phyloP scores from a whole-genome alignment of 306 rosid genomes.

The Cucurbita ficifolia region DNA sequence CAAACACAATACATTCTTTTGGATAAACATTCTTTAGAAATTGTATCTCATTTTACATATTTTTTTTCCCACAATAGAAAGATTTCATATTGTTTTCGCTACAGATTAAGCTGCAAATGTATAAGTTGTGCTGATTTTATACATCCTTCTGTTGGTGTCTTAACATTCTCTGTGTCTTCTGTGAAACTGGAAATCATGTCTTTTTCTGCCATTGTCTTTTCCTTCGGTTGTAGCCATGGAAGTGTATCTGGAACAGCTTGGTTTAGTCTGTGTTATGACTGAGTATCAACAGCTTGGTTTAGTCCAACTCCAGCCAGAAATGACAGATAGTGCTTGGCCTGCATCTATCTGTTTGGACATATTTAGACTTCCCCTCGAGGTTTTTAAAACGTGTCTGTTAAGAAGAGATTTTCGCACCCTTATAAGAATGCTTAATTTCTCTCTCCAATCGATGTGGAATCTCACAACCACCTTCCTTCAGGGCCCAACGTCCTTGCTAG shows the following conservation, averaged over 20 bases:
- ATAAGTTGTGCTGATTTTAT: not conserved
- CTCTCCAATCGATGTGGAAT: no score
- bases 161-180: not conserved
- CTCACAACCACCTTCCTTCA: no score
- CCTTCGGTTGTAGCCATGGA: not conserved
- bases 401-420: not conserved
- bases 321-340: slow-evolving; percentile 1
- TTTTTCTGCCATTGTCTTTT: not conserved
- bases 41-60: slow-evolving; percentile 3
- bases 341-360: no score
- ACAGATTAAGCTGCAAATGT: not conserved
- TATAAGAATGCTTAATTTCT: no score
- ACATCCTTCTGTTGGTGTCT: not conserved
- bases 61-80: not conserved
- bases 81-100: not conserved
- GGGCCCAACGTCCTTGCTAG: no score
- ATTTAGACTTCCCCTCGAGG: no score
- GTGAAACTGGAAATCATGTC: not conserved
- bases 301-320: not conserved
- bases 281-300: not conserved
- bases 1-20: slow-evolving; percentile 1
- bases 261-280: not conserved
- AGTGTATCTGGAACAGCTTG: not conserved
- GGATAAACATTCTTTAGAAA: slow-evolving; percentile 1
- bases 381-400: no score